Conservation (phyloP, 176 grass and related monocot species). For the Avena insularis region DNA sequence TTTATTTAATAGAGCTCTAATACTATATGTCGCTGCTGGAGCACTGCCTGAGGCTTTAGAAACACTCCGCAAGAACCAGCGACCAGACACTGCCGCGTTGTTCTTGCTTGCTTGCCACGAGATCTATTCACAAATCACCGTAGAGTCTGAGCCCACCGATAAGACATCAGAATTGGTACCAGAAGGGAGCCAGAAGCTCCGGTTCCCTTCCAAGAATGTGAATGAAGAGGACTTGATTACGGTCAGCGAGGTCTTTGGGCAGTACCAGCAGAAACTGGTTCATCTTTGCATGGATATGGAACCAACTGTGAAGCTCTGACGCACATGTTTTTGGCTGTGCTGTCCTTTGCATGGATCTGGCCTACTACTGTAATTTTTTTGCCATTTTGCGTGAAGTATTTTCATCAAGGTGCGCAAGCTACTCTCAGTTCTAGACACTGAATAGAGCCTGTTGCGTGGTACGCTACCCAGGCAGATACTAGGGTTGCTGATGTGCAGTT, state of each 20-base stretch:
- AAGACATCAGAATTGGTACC: constrained; percentile 21
- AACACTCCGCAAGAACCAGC: constrained; percentile 73
- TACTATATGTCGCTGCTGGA: constrained; percentile 92
- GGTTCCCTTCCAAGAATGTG: constrained; percentile 80
- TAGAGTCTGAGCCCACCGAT: constrained; percentile 19
- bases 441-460: not conserved
- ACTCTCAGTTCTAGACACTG: constrained; percentile 20
- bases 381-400: constrained; percentile 29
- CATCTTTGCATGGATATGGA: constrained; percentile 90
- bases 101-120: constrained; percentile 98
- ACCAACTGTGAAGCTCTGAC: constrained; percentile 41
- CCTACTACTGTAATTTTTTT: constrained; percentile 3
- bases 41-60: constrained; percentile 85
- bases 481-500: constrained; percentile 29
- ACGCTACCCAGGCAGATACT: not conserved
- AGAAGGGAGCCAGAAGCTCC: constrained; percentile 55
- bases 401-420: constrained; percentile 21
- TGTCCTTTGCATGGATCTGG: not conserved
- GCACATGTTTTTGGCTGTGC: not conserved
- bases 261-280: constrained; percentile 90
- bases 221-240: constrained; percentile 64
- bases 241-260: constrained; percentile 87
- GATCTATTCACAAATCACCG: constrained; percentile 62
- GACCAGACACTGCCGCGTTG: constrained; percentile 83
- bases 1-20: constrained; percentile 67